These are phyloP conservation scores for Purshia tridentata DNA, from an alignment of 306 rosid species.

Conservation along the genomic window DNA sequence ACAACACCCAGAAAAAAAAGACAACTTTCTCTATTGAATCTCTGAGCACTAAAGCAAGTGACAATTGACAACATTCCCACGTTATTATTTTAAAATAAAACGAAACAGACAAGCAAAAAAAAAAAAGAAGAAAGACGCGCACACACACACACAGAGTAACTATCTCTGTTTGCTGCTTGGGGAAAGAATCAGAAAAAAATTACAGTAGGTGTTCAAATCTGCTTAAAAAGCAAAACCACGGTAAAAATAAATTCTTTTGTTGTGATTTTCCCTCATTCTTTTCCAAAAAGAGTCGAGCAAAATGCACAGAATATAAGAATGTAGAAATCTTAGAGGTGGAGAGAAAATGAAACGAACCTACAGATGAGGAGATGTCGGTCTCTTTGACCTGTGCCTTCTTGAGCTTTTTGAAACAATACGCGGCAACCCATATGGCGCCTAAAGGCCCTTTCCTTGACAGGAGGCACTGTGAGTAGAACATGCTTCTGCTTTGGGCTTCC, in stretches of 20 bases:
- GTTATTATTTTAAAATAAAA: neutral
- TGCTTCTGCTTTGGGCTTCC: conserved; percentile 8
- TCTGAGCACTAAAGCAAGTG: neutral
- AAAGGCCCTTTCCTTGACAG: conserved; percentile 44
- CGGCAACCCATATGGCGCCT: conserved; percentile 68
- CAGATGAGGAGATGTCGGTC: conserved; percentile 58
- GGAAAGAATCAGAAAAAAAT: neutral
- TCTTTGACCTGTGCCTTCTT: conserved; percentile 59
- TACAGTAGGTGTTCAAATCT: neutral
- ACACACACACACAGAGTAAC: neutral
- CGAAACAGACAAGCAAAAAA: neutral
- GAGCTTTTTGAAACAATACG: conserved; percentile 63
- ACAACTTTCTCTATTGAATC: neutral
- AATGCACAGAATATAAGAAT: neutral
- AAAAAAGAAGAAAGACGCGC: no score
- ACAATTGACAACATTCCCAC: neutral
- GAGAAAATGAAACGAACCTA: conserved; percentile 50
- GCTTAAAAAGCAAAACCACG: neutral
- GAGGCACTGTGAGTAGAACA: conserved; percentile 48
- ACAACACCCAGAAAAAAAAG: neutral
- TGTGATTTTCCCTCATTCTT: neutral
- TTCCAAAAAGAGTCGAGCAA: neutral
- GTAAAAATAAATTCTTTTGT: neutral
- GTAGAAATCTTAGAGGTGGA: neutral
- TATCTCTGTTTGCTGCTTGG: neutral